Evolutionary conservation across 169 alveolate species (phyloP).

Genomic region (Plasmodium reichenowi): DNA sequence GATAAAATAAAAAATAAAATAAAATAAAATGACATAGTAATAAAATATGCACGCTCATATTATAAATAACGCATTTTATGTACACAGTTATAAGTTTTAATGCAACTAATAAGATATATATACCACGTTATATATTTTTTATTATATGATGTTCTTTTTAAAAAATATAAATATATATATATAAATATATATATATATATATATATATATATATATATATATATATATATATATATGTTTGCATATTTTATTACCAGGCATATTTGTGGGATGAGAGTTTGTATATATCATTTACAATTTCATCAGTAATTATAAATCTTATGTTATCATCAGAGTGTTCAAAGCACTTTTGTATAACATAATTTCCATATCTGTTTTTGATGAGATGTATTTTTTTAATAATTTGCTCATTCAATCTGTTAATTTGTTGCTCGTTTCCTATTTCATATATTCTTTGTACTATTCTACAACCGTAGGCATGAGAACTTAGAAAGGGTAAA

Average conservation of each 20-base stretch:
- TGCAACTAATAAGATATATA: too few species aligned
- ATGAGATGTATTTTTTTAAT: constrained; percentile 50
- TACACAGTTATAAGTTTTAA: too few species aligned
- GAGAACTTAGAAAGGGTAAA: constrained; percentile 68
- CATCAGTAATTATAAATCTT: constrained; percentile 43
- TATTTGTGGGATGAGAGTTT: constrained; percentile 48
- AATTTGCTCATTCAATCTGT: constrained; percentile 49
- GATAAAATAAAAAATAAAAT: not conserved
- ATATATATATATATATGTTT: not conserved
- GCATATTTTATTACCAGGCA: constrained; percentile 41
- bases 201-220: too few species aligned
- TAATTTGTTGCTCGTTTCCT: constrained; percentile 61
- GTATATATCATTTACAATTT: constrained; percentile 55
- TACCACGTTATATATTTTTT: too few species aligned
- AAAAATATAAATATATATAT: too few species aligned
- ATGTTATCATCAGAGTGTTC: constrained; percentile 60
- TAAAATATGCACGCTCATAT: too few species aligned
- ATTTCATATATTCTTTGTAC: constrained; percentile 68
- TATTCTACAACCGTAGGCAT: constrained; percentile 70
- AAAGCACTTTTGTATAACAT: constrained; percentile 75
- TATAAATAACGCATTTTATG: too few species aligned
- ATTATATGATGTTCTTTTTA: too few species aligned
- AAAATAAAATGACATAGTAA: not conserved
- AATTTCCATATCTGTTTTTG: constrained; percentile 75
- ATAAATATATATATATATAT: too few species aligned